Conservation (phyloP, 73 alveolate species). For the Tetrahymena malaccensis region DNA sequence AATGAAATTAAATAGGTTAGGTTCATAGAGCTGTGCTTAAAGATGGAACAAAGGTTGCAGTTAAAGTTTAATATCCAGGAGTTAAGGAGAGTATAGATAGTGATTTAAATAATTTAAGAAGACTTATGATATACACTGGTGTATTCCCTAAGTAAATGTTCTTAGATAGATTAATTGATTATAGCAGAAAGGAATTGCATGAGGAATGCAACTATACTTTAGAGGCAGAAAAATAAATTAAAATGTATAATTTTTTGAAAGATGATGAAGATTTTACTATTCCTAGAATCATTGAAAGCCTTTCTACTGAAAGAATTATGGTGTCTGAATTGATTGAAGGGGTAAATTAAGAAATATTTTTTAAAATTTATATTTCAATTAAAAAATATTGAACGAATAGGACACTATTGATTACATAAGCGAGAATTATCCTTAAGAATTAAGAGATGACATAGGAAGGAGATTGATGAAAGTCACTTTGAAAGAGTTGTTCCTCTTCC, state of each 20-base stretch:
- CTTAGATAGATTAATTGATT: constrained; percentile 53
- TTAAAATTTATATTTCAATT: not conserved
- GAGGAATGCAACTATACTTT: constrained; percentile 58
- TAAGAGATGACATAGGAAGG: constrained; percentile 60
- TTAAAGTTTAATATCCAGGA: constrained; percentile 64
- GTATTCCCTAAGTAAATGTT: constrained; percentile 63
- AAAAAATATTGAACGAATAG: not conserved
- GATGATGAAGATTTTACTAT: constrained; percentile 24
- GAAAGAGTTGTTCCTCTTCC: constrained; percentile 61
- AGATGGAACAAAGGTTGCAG: constrained; percentile 59
- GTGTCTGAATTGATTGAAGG: constrained; percentile 69
- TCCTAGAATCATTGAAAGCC: constrained; percentile 51
- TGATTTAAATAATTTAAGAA: constrained; percentile 55
- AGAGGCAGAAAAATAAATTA: constrained; percentile 53
- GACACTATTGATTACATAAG: constrained; percentile 21
- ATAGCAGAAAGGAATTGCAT: constrained; percentile 56
- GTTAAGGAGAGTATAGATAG: constrained; percentile 67
- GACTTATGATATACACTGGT: constrained; percentile 39
- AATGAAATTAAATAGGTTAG: constrained; percentile 26
- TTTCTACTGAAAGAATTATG: constrained; percentile 51
- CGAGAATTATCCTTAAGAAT: constrained; percentile 41
- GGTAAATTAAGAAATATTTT: constrained; percentile 27
- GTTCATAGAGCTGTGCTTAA: constrained; percentile 60
- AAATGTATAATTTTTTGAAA: constrained; percentile 29
- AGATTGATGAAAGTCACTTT: constrained; percentile 51